Base-by-base conservation (phyloP, 306 rosid species). In the Pachyrhizus erosus region DNA sequence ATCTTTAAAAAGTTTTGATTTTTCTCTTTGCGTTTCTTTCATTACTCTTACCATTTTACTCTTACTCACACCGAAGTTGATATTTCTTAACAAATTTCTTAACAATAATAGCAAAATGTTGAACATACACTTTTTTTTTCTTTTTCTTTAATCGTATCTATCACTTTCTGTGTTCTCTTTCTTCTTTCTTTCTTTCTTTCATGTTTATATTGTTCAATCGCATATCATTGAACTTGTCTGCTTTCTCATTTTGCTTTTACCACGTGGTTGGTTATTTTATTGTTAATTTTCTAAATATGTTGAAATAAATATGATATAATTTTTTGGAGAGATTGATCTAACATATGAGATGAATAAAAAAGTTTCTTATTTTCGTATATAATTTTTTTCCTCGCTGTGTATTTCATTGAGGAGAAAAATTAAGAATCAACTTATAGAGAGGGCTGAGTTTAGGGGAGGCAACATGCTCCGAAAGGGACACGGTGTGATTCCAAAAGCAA, bases 381-480 rank as follows among this genome's bases (percentile, higher is more conserved):
- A 1, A 49, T 24, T 6, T 9, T 74, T 76, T 37, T 37, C 42
- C 5, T 37, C 42, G 10, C 42, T 37, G 42, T 75, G 51, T 60
- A 9, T 43, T 83, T 60, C 49, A 7, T 14, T 34, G 65, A 3
- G 5, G 52, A 62, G 46, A 62, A 40, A 65, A 78, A 64, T 58
- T 62, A 65, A 70, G 69, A 58, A 18, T 57, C 5, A 29, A 12
- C 5, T 73, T 62, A 17, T 9, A 1, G 69, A 65, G 71, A 23
- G 15, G 12, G 31, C 12, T 24, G 5, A 66, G 79, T 15, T 70
- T 70, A 46, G 68, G 40, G 31, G 31, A 20, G 21, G 58, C 10
- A 75, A 75, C 76, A 60, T 80, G 87, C 72, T 58, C 76, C 73
- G 83, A 84, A 72, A 62, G 76, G 10, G 83, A 72, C 83, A 8